Evolutionary conservation across 192 early-diverging fungal species (phyloP), one percentile per base, ranked within the genome.

Genomic region (Geranomyces michiganensis): DNA sequence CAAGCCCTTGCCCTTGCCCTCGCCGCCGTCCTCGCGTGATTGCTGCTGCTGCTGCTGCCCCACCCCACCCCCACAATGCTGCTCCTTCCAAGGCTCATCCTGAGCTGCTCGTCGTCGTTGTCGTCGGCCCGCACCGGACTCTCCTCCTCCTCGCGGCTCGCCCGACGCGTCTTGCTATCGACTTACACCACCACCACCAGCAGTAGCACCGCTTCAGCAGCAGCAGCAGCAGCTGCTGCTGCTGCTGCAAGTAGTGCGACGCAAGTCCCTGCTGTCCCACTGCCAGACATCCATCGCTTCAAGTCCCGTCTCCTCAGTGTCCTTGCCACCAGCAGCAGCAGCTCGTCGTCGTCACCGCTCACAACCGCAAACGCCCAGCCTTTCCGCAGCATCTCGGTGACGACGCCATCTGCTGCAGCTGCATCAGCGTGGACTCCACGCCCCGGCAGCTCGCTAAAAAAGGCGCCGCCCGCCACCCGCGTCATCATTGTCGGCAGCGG

Each of bases 401-500:
- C 51, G 3, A 15, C 4, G 4, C 5, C 36, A 41, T 41, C 36
- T 17, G 51, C 51, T 7, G 51, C 51, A 26, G 51, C 15, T 7
- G 51, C 7, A 17, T 4, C 51, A 24, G 41, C 62, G 8, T 70
- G 74, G 74, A 70, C 46, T 9, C 67, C 74, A 6, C 21, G 51
- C 12, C 67, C 67, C 6, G 56, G 30, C 30, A 44, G 61, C 51
- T 44, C 74, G 12, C 51, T 75, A 2, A 70, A 70, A 67, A 62
- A 56, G 36, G 61, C 61, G 17, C 74, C 74, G 4, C 68, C 74
- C 7, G 74, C 74, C 27, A 56, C 33, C 9, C 67, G 74, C 17
- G 95, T 96, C 10, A 83, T 99, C 21, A 90, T 99, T 33, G 91
- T 99, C 10, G 96, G 96, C n/a, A 91, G 89, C 6, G 96, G 96